These are phyloP conservation scores for Polyporus tsugae DNA, from an alignment of 1,284 basidiomycete genomes.

Conservation along the genomic window DNA sequence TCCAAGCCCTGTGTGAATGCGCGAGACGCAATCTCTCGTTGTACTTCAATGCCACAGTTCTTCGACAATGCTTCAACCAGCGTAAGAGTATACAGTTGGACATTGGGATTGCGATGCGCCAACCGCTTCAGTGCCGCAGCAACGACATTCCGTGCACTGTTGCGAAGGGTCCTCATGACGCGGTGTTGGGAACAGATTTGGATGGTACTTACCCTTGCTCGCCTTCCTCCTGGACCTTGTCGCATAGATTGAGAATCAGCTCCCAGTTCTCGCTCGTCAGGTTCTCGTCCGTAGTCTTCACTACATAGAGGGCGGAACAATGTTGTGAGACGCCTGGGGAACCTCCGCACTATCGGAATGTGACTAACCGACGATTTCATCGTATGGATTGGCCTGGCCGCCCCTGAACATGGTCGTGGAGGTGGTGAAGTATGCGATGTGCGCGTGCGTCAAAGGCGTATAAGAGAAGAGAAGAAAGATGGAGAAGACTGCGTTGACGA, in stretches of 20 bases:
- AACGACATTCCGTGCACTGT: slow-evolving; percentile 87
- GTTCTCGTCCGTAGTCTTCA: slow-evolving; percentile 95
- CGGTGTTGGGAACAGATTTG: neutral
- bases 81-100: slow-evolving; percentile 94
- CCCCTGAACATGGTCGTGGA: slow-evolving; percentile 67
- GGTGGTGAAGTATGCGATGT: slow-evolving; percentile 2
- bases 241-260: slow-evolving; percentile 93
- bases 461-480: slow-evolving; percentile 22
- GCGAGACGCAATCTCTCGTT: slow-evolving; percentile 89
- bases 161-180: slow-evolving; percentile 7
- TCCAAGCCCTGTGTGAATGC: slow-evolving; percentile 92
- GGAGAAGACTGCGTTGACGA: slow-evolving; percentile 25
- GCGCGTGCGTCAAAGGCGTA: slow-evolving; percentile 5
- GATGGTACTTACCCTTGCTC: slow-evolving; percentile 73
- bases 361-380: slow-evolving; percentile 90
- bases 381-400: slow-evolving; percentile 81
- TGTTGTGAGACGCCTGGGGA: slow-evolving; percentile 4
- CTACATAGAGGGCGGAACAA: slow-evolving; percentile 49
- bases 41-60: slow-evolving; percentile 86
- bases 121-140: slow-evolving; percentile 90
- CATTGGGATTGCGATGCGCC: slow-evolving; percentile 94
- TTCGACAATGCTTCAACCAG: slow-evolving; percentile 90
- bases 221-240: slow-evolving; percentile 93
- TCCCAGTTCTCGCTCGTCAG: slow-evolving; percentile 97
- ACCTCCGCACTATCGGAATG: slow-evolving; percentile 3